These are phyloP conservation scores for Pulveroboletus sp. DNA, from an alignment of 768 basidiomycete genomes.

Conservation along the genomic window DNA sequence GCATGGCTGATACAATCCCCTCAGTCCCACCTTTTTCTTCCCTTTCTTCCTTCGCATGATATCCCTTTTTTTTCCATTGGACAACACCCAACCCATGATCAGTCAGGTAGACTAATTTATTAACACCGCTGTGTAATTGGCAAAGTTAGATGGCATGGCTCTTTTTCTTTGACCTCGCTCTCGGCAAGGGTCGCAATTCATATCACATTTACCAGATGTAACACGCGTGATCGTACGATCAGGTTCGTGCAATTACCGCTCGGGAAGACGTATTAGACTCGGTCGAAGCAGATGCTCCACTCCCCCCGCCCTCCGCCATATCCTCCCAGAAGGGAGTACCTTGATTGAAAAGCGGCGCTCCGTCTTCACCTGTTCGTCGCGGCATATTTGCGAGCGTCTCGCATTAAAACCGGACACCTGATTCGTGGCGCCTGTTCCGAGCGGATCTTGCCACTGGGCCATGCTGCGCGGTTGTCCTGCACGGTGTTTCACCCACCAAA, in stretches of 20 bases:
- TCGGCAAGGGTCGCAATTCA: neutral
- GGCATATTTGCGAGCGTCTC: too few relatives aligned
- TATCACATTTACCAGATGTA: neutral
- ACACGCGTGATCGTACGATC: neutral
- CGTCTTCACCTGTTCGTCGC: neutral
- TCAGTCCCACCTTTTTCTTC: neutral
- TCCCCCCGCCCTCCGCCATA: too few relatives aligned
- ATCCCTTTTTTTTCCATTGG: neutral
- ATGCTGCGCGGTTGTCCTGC: too few relatives aligned
- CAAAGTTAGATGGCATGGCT: neutral
- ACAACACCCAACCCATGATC: slow-evolving; percentile 1
- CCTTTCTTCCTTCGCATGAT: neutral
- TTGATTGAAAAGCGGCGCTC: neutral
- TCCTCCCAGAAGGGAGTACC: neutral
- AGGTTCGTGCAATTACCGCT: neutral
- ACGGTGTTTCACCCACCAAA: too few relatives aligned
- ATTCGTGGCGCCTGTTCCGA: too few relatives aligned
- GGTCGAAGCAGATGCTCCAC: neutral
- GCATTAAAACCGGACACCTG: too few relatives aligned
- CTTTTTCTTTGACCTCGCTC: neutral
- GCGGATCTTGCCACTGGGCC: too few relatives aligned
- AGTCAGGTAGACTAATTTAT: slow-evolving; percentile 22
- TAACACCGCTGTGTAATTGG: slow-evolving; percentile 1
- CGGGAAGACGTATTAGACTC: neutral
- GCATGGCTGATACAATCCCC: neutral